phyloP scores from a whole-genome alignment of 306 rosid species.

The Neltuma alba region DNA sequence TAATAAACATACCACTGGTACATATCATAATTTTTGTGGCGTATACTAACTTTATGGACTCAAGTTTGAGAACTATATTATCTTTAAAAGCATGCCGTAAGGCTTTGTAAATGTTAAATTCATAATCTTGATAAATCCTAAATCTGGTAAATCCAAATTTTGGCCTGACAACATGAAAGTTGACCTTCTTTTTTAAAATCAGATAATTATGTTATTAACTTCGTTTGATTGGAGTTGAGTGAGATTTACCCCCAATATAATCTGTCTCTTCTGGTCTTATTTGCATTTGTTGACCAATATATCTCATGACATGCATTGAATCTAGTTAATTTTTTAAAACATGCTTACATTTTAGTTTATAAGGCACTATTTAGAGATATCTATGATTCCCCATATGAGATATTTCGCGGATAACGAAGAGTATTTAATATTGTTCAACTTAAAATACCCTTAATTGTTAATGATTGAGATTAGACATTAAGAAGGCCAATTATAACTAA shows the following conservation, averaged over 20 bases:
- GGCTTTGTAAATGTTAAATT: conserved; percentile 14
- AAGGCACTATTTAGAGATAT: neutral
- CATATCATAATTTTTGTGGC: too few species aligned
- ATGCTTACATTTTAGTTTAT: neutral
- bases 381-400: neutral
- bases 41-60: conserved; percentile 10
- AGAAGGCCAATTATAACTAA: neutral
- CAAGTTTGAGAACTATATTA: conserved; percentile 21
- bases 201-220: conserved; percentile 10
- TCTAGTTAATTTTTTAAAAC: conserved; percentile 10
- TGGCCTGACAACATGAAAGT: neutral
- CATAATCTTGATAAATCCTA: conserved; percentile 12
- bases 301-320: neutral
- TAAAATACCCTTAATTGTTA: neutral
- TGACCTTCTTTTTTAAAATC: neutral
- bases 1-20: too few species aligned
- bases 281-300: neutral
- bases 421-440: neutral
- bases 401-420: too few species aligned
- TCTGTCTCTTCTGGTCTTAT: conserved; percentile 1
- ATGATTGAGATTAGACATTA: neutral
- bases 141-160: conserved; percentile 20
- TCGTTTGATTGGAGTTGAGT: too few species aligned
- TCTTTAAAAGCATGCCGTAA: conserved; percentile 6
- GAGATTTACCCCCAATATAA: too few species aligned